Evolutionary conservation across 2,329 filamentous ascomycete genomes (phyloP), one percentile per base, ranked within the genome.

Genomic region (Pseudogymnoascus sp.): DNA sequence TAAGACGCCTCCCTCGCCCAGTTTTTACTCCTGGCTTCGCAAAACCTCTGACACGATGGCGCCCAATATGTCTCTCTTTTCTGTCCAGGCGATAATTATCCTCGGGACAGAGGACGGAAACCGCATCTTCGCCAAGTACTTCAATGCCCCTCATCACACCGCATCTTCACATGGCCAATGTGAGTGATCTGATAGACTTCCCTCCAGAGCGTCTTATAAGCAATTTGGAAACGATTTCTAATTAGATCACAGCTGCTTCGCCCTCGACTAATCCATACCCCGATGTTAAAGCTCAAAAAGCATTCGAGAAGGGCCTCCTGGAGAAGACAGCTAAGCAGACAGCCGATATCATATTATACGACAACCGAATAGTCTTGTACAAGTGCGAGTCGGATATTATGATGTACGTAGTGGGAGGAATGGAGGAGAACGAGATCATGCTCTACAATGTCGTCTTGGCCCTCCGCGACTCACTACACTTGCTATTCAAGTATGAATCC

Each of bases 351-450:
- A 96, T 99, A 70, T 86, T 99, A 63, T 97, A 97, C 79, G 95
- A 99, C 78, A 96, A 96, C 79, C 87, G 91, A 72, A 89, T 99
- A 66, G 91, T 97, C 63, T 88, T 97, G 61, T 99, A 97, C 83
- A 99, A 99, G 86, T 89, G 89, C 80, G 95, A 99, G 81, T 92
- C 90, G 70, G 95, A 99, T 76, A 90, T 97, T 64, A 97, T 97
- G 89, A 85, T 90, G 53, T 97, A 97, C 75, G 89, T 97, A 26
- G 90, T 99, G 10, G 93, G 93, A 68, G 87, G 88, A 62, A 83
- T 90, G 62, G 91, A 97, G 62, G 95, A 99, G 83, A 99, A 97
- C 77, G 95, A 99, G 79, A 90, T 99, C 63, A 81, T 99, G 75
- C 83, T 99, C 61, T 97, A 97, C 80, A 96, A 93, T 75, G 93